phyloP scores from a whole-genome alignment of 1,284 basidiomycete genomes.

The Sporisorium exsertum region DNA sequence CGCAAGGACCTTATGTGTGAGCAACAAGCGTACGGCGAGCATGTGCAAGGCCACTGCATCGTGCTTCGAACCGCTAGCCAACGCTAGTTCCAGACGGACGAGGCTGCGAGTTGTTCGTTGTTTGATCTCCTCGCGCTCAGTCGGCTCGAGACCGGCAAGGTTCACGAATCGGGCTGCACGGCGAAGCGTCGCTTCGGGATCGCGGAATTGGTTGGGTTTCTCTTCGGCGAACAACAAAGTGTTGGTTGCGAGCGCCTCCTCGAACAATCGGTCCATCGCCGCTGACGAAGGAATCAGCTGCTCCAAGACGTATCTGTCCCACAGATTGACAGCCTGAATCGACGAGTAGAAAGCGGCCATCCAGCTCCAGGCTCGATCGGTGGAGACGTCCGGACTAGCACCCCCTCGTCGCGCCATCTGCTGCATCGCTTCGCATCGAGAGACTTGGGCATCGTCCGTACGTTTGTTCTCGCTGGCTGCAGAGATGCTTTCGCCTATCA shows the following conservation, averaged over 20 bases:
- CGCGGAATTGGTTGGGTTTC: constrained; percentile 60
- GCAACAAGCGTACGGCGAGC: constrained; percentile 34
- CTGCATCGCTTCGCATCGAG: constrained; percentile 35
- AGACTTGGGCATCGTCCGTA: background rate
- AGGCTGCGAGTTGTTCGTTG: constrained; percentile 9
- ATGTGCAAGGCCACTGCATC: constrained; percentile 30
- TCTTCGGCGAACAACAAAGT: constrained; percentile 57
- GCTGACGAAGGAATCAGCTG: constrained; percentile 27
- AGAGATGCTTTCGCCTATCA: constrained; percentile 43
- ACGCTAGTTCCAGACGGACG: constrained; percentile 12
- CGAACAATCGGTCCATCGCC: constrained; percentile 23
- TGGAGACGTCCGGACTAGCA: constrained; percentile 43
- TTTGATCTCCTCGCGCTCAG: background rate
- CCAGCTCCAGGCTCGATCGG: constrained; percentile 52
- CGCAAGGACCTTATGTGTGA: constrained; percentile 11
- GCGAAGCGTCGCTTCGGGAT: constrained; percentile 42
- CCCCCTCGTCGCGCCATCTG: constrained; percentile 35
- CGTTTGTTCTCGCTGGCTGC: background rate
- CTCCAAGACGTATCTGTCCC: constrained; percentile 34
- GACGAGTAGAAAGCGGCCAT: constrained; percentile 38
- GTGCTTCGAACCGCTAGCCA: background rate
- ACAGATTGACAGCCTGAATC: background rate
- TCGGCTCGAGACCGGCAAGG: constrained; percentile 2
- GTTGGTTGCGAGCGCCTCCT: constrained; percentile 31
- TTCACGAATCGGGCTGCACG: constrained; percentile 40